Evolutionary conservation across 1,139 yeast genomes (phyloP), one percentile per base, ranked within the genome.

Genomic region (Candida frijolesensis): DNA sequence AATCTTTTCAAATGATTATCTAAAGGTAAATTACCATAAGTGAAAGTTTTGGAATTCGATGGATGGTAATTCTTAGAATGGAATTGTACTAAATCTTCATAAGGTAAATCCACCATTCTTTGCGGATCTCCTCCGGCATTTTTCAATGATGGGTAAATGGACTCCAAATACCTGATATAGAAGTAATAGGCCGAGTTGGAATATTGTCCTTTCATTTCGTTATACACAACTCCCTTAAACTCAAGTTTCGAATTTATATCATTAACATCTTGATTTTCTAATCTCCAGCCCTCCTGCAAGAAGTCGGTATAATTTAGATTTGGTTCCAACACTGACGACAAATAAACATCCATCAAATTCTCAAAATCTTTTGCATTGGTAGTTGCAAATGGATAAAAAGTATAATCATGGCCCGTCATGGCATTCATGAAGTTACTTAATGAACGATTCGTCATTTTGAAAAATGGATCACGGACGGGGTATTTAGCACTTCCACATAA

Each of bases 151-250:
- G 96, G 94, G 61, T 90, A 94, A 14, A 92, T 79, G n/a, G 91
- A 72, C 65, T 89, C 89, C 64, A 89, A 91, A 71, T 85, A 94
- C 57, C 85, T 83, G 59, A 87, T 89, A 81, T 91, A 92, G 65
- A 80, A 91, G 60, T 86, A 80, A 65, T 94, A 95, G 4, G 92
- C 83, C 0, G 97, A 83, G 64, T 90, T 94, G 1, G 97, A 88
- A 63, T 90, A 83, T 70, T 94, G 98, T 5, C 99, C 99, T 68
- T 95, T 94, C 99, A 94, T 94, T 71, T 94, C 99, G 64, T 94
- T 94, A 67, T 88, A 94, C 1, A 94, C 99, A 33, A 94, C 99
- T 38, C 99, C 99, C 68, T 94, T 94, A 66, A 89, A 90, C 8
- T 74, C 76, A 45, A 94, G 65, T 1, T 89, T 87, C 15, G 89